These are phyloP conservation scores for Backusella liffmaniae DNA, from an alignment of 192 early-diverging fungal species.

Conservation along the genomic window DNA sequence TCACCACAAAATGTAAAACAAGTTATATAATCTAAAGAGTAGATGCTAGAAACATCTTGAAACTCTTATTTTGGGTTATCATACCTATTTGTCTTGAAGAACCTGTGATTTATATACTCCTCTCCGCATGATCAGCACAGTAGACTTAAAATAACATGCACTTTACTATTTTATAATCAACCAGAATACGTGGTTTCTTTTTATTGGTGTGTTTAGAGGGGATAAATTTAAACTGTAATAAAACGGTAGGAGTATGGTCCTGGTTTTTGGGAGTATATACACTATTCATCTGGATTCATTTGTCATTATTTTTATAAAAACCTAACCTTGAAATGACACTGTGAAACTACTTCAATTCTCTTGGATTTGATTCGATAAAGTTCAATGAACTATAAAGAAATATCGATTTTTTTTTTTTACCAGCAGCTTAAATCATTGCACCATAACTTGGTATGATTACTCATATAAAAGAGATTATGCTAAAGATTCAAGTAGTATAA, in stretches of 20 bases:
- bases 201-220: neutral
- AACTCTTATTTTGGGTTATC: neutral
- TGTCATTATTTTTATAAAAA: too few species aligned
- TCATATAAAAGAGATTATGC: neutral
- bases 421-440: neutral
- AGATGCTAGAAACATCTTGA: neutral
- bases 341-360: neutral
- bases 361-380: neutral
- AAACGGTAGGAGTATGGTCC: neutral
- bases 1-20: neutral
- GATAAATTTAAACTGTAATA: neutral
- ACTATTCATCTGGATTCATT: neutral
- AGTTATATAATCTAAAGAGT: neutral
- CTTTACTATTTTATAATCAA: neutral
- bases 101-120: neutral
- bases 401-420: neutral
- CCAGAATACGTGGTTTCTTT: neutral
- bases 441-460: neutral
- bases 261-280: neutral
- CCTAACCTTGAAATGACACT: neutral
- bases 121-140: neutral
- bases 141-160: neutral
- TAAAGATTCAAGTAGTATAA: neutral
- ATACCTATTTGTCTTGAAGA: neutral
- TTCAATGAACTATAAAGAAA: neutral